Evolutionary conservation across 2,329 filamentous ascomycete species (phyloP), one percentile per base, ranked within the genome.

Genomic region (Curvularia hawaiiensis): DNA sequence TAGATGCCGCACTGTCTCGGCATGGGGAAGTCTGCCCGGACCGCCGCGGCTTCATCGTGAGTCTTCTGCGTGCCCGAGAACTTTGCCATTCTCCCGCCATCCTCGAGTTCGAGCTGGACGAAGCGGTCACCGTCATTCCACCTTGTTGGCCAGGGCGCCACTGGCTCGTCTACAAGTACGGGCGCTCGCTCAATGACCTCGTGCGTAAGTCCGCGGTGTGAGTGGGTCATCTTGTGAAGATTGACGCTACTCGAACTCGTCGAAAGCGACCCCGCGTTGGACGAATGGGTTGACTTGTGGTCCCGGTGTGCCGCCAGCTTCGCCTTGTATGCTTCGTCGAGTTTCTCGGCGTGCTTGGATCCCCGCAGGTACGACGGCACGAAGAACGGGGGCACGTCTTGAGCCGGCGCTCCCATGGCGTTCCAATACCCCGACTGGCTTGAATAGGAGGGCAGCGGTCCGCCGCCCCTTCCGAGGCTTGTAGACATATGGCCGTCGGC

Each of bases 1-100:
- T 97, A 99, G 58, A 99, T 89, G 2, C 95, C 95, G 65, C 91
- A 95, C 70, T 96, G 90, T 35, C 87, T 83, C 4, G 95, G 92
- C 87, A 98, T 97, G 48, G 88, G 85, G 73, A 92, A 83, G 75
- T 99, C 90, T 28, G 93, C 86, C 54, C 95, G 87, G 56, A 97
- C 87, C 12, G 91, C 86, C 35, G 88, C 92, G 18, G 92, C 91
- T 74, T 98, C 95, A 70, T 89, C 86, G 57, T 82, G 79, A 44
- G 84, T 83, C 72, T 86, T 86, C 40, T 80, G 79, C 11, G 80
- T 75, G 22, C 85, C 85, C 4, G 69, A 61, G 69, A 86, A 88
- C 58, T 83, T 81, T 54, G 96, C 87, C 68, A 94, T 89, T 50
- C 88, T 80, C 1, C 91, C 92, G 65, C 92, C 88, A 4, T 83